A percentile compares a stretch with the other conserved stretches of the same genome.
These are phyloP conservation scores for Kalaharituber pfeilii DNA, from an alignment of 2,329 filamentous ascomycete genomes.

Conservation along the genomic window DNA sequence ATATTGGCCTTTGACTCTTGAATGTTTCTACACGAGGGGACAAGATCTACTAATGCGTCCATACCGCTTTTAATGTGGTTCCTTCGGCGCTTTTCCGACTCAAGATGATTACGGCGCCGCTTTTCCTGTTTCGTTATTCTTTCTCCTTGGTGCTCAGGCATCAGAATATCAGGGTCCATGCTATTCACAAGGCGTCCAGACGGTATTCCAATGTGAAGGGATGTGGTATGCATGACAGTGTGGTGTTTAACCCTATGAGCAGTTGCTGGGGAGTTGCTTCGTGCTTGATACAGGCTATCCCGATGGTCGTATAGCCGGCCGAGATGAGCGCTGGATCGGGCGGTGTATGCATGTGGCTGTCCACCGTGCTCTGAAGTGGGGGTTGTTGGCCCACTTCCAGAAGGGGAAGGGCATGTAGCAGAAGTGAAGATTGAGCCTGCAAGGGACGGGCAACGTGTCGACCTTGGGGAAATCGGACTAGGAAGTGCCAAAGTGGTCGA, in stretches of 20 bases:
- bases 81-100: slow-evolving; percentile 22
- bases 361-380: slow-evolving; percentile 12
- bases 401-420: slow-evolving; percentile 7
- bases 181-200: neutral
- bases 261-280: neutral
- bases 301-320: neutral
- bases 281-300: neutral
- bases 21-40: slow-evolving; percentile 20
- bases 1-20: slow-evolving; percentile 22
- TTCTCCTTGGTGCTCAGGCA: neutral
- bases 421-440: slow-evolving; percentile 9
- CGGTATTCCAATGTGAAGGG: neutral
- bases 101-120: slow-evolving; percentile 21
- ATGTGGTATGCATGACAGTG: neutral
- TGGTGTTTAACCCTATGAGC: neutral
- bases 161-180: neutral
- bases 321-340: neutral
- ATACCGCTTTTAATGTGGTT: slow-evolving; percentile 23
- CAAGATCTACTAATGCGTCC: slow-evolving; percentile 22
- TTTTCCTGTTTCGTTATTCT: slow-evolving; percentile 17
- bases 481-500: slow-evolving; percentile 5
- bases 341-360: neutral
- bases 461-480: slow-evolving; percentile 13
- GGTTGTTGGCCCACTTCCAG: slow-evolving; percentile 10
- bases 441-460: slow-evolving; percentile 13